Base-by-base conservation (phyloP, 352 stramenopile genomes). In the Phytophthora foliorum region DNA sequence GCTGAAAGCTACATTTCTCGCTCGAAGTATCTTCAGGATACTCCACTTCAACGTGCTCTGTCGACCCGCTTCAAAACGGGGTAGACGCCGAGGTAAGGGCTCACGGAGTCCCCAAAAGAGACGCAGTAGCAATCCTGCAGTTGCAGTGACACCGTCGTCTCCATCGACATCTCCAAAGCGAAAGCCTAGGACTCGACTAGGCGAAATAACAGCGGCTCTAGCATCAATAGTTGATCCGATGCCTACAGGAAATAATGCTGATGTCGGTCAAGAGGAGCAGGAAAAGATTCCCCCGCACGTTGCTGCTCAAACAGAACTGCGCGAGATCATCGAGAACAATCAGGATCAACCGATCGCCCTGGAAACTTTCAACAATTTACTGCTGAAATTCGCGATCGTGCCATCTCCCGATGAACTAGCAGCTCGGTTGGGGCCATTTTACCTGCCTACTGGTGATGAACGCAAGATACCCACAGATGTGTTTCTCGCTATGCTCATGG, bases 1-100 rank as follows among this genome's bases (percentile, higher is more conserved):
- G 6, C 44, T 92, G 1, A 90, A 90, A 34, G 81, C 80, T 5
- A 74, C 73, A 4, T 92, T 86, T 52, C 44, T 90, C 13, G 74
- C 74, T 19, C 65, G 84, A n/a, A 69, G 74, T 6, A 72, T 89
- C 34, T 90, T 77, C 55, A 76, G 81, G 4, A 44, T 84, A 4
- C 51, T 90, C 4, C 71, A 77, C 34, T 68, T 87, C 10, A 88
- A 82, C 39, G 58, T 72, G 11, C 45, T 71, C 10, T 74, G 46
- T 52, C 72, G 42, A 16, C 69, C 53, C 39, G 10, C 22, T 14
- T 52, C 31, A 41, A 46, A 51, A 27, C 8, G 27, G 41, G 32
- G 57, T 19, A 71, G 8, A 11, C 57, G 39, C 5, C 38, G 65
- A 29, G 55, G 63, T 0, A 85, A 67, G 24, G 17, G 45, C 10